Evolutionary conservation across 768 basidiomycete genomes (phyloP).

Genomic region (Tricholoma sp.): DNA sequence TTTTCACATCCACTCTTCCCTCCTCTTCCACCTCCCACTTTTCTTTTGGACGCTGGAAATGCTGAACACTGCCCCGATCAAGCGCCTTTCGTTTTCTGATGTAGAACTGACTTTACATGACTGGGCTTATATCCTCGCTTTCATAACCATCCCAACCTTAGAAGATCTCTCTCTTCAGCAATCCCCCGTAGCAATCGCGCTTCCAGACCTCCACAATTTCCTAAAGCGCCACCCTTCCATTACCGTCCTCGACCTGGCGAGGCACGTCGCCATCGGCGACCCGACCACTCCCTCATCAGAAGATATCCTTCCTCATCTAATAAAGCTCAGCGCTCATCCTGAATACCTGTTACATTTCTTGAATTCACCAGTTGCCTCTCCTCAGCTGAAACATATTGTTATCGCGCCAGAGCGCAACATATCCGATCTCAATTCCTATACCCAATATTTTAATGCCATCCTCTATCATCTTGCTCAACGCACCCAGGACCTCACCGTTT

Average conservation of each 20-base stretch:
- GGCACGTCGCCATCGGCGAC: conserved; percentile 6
- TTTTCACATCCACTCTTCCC: conserved; percentile 6
- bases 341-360: conserved; percentile 10
- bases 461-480: conserved; percentile 3
- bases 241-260: conserved; percentile 14
- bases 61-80: conserved; percentile 13
- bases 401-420: conserved; percentile 1
- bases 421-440: neutral
- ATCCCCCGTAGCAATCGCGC: conserved; percentile 6
- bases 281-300: conserved; percentile 4
- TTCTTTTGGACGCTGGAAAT: conserved; percentile 14
- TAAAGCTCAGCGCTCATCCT: conserved; percentile 6
- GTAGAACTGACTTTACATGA: conserved; percentile 11
- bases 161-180: conserved; percentile 10
- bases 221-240: conserved; percentile 16
- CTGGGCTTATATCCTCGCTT: conserved; percentile 16
- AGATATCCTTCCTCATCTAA: conserved; percentile 8
- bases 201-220: conserved; percentile 17
- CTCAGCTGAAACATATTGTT: conserved; percentile 1
- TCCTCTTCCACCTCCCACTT: conserved; percentile 10
- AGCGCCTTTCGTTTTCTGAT: conserved; percentile 11
- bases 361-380: conserved; percentile 4
- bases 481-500: neutral
- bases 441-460: neutral
- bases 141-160: conserved; percentile 11